phyloP scores from a whole-genome alignment of 2,329 filamentous ascomycete genomes.

The Fusarium pseudograminearum region DNA sequence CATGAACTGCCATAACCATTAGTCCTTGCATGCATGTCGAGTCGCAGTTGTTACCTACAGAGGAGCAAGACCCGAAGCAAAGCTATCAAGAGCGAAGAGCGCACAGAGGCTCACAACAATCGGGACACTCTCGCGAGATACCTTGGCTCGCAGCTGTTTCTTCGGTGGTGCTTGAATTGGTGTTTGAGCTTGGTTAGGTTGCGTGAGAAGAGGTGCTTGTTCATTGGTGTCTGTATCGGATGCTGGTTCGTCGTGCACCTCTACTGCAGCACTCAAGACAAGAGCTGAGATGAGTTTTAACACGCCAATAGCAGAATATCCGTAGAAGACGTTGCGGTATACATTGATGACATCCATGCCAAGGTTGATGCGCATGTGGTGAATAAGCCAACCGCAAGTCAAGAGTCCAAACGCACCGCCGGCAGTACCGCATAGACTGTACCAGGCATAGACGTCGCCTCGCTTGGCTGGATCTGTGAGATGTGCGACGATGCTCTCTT shows the following conservation, averaged over 20 bases:
- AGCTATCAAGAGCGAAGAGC: conserved; percentile 75
- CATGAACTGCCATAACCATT: conserved; percentile 60
- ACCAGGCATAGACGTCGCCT: conserved; percentile 72
- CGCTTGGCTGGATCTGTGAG: conserved; percentile 60
- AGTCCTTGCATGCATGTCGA: rapidly evolving
- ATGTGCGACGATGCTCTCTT: conserved; percentile 71
- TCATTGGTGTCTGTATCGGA: conserved; percentile 22
- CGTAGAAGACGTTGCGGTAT: conserved; percentile 66
- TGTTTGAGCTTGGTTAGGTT: neutral
- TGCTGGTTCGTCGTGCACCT: conserved; percentile 49
- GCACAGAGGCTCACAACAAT: conserved; percentile 72
- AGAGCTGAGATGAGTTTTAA: conserved; percentile 67
- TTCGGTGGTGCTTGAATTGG: neutral
- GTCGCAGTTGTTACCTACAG: conserved; percentile 57
- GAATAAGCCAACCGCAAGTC: conserved; percentile 69
- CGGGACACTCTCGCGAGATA: conserved; percentile 66
- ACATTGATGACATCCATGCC: conserved; percentile 60
- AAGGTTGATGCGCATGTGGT: conserved; percentile 58
- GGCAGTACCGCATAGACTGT: conserved; percentile 67
- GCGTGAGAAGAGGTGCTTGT: conserved; percentile 46
- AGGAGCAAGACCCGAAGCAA: conserved; percentile 77
- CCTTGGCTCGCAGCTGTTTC: conserved; percentile 62
- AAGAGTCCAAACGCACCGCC: conserved; percentile 72
- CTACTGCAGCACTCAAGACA: conserved; percentile 61
- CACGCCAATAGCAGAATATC: conserved; percentile 58